phyloP scores from a whole-genome alignment of 148 eudicot species.

The Diospyros kaki region DNA sequence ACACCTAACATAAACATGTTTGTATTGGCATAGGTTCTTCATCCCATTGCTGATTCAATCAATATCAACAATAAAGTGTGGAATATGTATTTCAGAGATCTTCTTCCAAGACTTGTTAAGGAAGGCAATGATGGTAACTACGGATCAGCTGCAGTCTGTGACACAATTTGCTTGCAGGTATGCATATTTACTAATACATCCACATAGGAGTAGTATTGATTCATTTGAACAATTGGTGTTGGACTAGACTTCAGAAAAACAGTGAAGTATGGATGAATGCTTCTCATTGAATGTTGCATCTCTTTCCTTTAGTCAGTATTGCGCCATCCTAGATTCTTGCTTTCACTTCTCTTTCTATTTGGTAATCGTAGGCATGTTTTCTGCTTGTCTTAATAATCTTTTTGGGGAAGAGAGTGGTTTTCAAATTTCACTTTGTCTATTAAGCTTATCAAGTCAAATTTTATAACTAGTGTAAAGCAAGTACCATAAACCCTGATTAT shows the following conservation, averaged over 20 bases:
- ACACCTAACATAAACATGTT: neutral
- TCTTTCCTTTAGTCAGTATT: neutral
- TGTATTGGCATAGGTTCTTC: slow-evolving; percentile 54
- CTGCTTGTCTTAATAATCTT: neutral
- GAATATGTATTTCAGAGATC: slow-evolving; percentile 78
- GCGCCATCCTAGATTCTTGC: neutral
- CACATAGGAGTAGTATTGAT: neutral
- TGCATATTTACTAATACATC: neutral
- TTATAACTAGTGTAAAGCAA: neutral
- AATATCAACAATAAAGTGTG: slow-evolving; percentile 73
- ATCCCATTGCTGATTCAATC: slow-evolving; percentile 58
- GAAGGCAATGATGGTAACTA: slow-evolving; percentile 86
- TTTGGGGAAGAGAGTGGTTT: neutral
- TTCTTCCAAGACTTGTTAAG: slow-evolving; percentile 82
- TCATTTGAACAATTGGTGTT: neutral
- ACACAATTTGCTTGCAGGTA: slow-evolving; percentile 91
- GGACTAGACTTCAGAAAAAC: neutral
- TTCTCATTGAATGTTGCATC: neutral
- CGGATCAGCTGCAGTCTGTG: slow-evolving; percentile 80
- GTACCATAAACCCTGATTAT: slow-evolving; percentile 2
- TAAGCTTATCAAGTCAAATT: neutral
- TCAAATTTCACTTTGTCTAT: neutral
- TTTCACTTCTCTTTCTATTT: neutral
- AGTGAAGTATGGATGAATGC: neutral
- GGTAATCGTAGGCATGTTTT: neutral